Base-by-base conservation (phyloP, 352 stramenopile species). In the Thalassiosira ordinaria region DNA sequence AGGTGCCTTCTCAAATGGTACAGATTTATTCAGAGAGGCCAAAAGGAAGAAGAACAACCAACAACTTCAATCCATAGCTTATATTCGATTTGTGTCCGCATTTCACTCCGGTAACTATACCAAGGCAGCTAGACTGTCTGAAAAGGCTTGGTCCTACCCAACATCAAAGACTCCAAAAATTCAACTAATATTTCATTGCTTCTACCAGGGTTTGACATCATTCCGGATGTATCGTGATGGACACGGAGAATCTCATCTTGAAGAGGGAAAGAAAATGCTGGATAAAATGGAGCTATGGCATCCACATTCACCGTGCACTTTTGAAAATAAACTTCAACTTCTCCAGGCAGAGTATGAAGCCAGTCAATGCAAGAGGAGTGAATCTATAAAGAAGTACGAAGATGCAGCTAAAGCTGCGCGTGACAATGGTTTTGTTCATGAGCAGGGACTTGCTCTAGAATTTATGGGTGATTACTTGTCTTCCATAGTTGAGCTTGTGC, bases 381-480 rank as follows among this genome's bases (percentile, higher is more conserved):
- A 35, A 57, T n/a, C 61, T n/a, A 70, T 22, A 37, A 41, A 39
- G 41, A 16, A 3, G 14, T 70, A 70, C 22, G 24, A 70, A 26
- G 18, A 18, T 22, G 33, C 61, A 1, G 59, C 59, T 29, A 14
- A 27, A 70, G 20, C 20, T 14, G 35, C 61, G 14, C n/a, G 24
- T 8, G 26, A 70, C 20, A 14, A 46, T 44, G 61, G 41, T 29
- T 24, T 8, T 11, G 13, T 70, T 44, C 26, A 56, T 39, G 61
- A 70, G 9, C 61, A 70, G 39, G 61, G 37, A 44, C 41, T 56
- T 24, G 61, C 61, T 18, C 22, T 55, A 35, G 31, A 55, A 31
- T 31, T 68, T 11, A 68, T 68, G 59, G 59, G 59, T 27, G 7
- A 16, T n/a, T 53, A 51, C 33, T 55, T 68, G 3, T 2, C 5